Conservation (phyloP, 495 filamentous ascomycete genomes). For the Elaphomyces granulatus region DNA sequence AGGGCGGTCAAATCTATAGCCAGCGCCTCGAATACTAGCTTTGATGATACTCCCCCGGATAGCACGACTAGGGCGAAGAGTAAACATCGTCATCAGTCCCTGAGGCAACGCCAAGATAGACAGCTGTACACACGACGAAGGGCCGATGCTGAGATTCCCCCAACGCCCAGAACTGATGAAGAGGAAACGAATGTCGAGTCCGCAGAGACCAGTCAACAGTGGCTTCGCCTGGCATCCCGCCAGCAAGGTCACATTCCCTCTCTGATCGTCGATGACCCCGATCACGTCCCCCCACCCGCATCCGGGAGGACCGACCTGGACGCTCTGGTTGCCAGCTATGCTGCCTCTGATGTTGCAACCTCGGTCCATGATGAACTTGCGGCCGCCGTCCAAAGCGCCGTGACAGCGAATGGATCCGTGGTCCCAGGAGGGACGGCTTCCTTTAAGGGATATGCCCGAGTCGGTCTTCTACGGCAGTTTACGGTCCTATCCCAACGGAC, state of each 20-base stretch:
- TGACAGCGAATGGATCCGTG: conserved; percentile 44
- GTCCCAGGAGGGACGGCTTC: conserved; percentile 15
- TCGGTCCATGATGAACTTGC: conserved; percentile 72
- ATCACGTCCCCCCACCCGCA: conserved; percentile 58
- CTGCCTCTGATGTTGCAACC: conserved; percentile 60
- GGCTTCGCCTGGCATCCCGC: conserved; percentile 57
- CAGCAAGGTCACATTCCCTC: conserved; percentile 44
- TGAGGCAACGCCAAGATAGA: conserved; percentile 71
- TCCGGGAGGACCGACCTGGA: conserved; percentile 65
- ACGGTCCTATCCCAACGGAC: conserved; percentile 77
- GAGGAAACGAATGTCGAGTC: conserved; percentile 53
- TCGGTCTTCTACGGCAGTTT: conserved; percentile 71
- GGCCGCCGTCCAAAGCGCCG: conserved; percentile 43
- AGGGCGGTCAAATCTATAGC: conserved; percentile 84
- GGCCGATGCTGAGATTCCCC: conserved; percentile 35
- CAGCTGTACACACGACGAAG: conserved; percentile 82
- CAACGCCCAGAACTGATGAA: conserved; percentile 50
- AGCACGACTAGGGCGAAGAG: conserved; percentile 43
- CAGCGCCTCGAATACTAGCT: conserved; percentile 55
- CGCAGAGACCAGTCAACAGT: conserved; percentile 44
- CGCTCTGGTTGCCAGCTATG: conserved; percentile 58
- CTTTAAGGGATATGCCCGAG: conserved; percentile 65
- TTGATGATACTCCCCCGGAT: conserved; percentile 46
- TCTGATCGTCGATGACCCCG: conserved; percentile 53
- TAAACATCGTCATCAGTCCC: conserved; percentile 51